Evolutionary conservation across 371 early-diverging fungal genomes (phyloP).

Genomic region (Blakeslea trispora): DNA sequence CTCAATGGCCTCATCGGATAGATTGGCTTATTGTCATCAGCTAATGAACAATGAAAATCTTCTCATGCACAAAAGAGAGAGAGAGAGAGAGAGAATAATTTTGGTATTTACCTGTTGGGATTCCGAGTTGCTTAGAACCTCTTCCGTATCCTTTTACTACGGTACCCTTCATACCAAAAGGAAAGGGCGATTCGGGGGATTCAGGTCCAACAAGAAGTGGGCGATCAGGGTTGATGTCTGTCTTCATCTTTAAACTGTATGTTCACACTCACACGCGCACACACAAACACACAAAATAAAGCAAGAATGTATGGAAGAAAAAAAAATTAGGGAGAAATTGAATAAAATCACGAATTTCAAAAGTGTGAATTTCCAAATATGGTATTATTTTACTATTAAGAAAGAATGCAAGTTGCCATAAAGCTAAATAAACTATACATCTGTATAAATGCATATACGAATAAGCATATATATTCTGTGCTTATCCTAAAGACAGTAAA

Average conservation of each 20-base stretch:
- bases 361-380: no score
- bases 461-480: no score
- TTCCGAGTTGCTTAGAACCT: constrained; percentile 94
- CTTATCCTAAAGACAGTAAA: no score
- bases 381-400: no score
- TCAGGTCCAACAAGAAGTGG: constrained; percentile 64
- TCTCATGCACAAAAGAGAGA: not conserved
- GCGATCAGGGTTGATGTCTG: constrained; percentile 48
- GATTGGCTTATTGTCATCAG: constrained; percentile 67
- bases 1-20: constrained; percentile 80
- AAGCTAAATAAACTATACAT: no score
- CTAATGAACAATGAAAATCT: not conserved
- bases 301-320: not conserved
- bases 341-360: not conserved
- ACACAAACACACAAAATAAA: not conserved
- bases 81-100: not conserved
- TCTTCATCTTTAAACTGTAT: not conserved
- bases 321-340: not conserved
- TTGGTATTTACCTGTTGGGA: constrained; percentile 85
- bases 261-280: no score
- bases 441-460: no score
- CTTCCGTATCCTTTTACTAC: constrained; percentile 94
- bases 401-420: no score
- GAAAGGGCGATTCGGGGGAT: constrained; percentile 62
- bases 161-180: constrained; percentile 71